These are phyloP conservation scores for Coniochaeta sp. DNA, from an alignment of 2,329 filamentous ascomycete species.

Conservation along the genomic window DNA sequence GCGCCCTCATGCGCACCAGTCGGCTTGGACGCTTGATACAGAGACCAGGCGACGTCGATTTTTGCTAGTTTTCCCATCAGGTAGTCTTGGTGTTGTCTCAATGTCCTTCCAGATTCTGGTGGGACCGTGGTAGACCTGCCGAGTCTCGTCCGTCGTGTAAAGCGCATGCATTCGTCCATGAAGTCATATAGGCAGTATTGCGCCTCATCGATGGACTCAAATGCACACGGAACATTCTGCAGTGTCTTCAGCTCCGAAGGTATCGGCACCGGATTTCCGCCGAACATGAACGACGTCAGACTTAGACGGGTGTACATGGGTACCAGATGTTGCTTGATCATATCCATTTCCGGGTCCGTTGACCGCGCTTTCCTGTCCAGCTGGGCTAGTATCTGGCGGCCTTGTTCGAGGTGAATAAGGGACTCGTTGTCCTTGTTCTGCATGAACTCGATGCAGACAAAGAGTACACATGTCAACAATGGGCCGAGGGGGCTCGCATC, in stretches of 20 bases:
- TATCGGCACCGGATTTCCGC: constrained; percentile 26
- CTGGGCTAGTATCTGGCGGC: constrained; percentile 30
- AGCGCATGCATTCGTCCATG: constrained; percentile 30
- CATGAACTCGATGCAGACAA: constrained; percentile 47
- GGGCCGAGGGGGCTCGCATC: constrained; percentile 22
- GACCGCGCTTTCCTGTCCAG: constrained; percentile 18
- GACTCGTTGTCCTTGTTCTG: constrained; percentile 39
- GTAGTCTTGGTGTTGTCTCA: constrained; percentile 24
- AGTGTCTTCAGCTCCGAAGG: constrained; percentile 25
- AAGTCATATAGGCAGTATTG: constrained; percentile 27
- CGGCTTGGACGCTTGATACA: constrained; percentile 17
- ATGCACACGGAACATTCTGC: constrained; percentile 22
- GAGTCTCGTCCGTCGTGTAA: constrained; percentile 20
- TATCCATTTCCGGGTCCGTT: constrained; percentile 22
- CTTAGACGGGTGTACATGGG: constrained; percentile 36
- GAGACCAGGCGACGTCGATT: constrained; percentile 21
- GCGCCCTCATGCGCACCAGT: constrained; percentile 12
- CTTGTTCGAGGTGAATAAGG: constrained; percentile 35
- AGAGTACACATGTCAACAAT: constrained; percentile 38
- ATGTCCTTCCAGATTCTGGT: constrained; percentile 13
- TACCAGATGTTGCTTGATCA: constrained; percentile 31
- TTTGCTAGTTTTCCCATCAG: constrained; percentile 22
- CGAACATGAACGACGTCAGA: constrained; percentile 32
- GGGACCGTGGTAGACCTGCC: constrained; percentile 18
- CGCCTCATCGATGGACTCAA: constrained; percentile 22